Base-by-base conservation (phyloP, 345 rosid species). In the Salix udensis region DNA sequence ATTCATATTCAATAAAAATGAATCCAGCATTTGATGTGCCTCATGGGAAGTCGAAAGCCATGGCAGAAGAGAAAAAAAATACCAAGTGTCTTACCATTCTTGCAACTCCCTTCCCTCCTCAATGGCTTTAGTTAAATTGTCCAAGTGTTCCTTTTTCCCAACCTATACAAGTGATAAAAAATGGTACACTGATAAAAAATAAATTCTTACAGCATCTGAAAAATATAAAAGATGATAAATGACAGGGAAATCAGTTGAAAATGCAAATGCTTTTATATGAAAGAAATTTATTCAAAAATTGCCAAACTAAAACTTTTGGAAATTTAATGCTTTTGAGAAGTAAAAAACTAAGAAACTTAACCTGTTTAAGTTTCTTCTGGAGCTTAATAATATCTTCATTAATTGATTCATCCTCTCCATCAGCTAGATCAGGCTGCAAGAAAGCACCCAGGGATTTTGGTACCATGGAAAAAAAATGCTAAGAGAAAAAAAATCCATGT, bases 391-490 rank as follows among this genome's bases (percentile, higher is more conserved):
- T 82, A 30, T 87, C 88, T 71, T 82, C 80, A 79, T 48, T 72
- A 65, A 88, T 76, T 18, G 80, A 70, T 65, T 84, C 89, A 76
- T 80, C 88, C 76, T 88, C 91, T 64, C 86, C 85, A 81, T 88
- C 88, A 44, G 86, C 84, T 67, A 88, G 85, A 85, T 85, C 89
- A 82, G 91, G 91, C 91, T 88, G 82, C 80, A 48, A 76, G 53
- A 66, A 44, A 40, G 72, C 73, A 81, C 26, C 76, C 70, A 74
- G 34, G 44, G 7, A 36, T 16, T 40, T 62, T 2, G 55, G 18
- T 37, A 8, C 64, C 52, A 16, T 15, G 60, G 66, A 5, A 23
- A 52, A 73, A 71, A 34, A 50, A 15, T 6, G 26, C 10, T 36
- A 4, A 4, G 37, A 30, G 40, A 7, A 13, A 15, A 67, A 44